These are phyloP conservation scores for Aspergillus ellipticus DNA, from an alignment of 495 filamentous ascomycete species.

Conservation along the genomic window DNA sequence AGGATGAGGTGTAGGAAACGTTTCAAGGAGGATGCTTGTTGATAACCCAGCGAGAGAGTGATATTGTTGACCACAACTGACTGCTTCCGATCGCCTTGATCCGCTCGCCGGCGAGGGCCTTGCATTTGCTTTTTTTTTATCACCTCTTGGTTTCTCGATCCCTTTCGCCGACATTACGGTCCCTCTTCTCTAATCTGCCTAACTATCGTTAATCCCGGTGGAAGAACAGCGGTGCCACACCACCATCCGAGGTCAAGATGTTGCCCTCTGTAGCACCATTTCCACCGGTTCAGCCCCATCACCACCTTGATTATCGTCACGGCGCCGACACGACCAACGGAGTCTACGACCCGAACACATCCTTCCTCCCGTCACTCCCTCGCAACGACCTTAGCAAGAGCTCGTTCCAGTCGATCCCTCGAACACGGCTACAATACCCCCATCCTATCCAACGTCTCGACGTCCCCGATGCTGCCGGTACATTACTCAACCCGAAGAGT, in stretches of 20 bases:
- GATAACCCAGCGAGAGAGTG: conserved; percentile 29
- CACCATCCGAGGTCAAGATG: conserved; percentile 29
- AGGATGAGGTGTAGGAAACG: conserved; percentile 53
- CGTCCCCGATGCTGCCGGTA: conserved; percentile 22
- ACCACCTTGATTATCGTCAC: conserved; percentile 36
- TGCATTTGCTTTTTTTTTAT: conserved; percentile 3
- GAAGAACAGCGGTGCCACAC: conserved; percentile 8
- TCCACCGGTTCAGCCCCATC: conserved; percentile 45
- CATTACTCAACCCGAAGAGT: conserved; percentile 22
- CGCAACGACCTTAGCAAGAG: conserved; percentile 26
- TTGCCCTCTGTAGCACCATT: conserved; percentile 45
- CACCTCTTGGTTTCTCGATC: neutral
- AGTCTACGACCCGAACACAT: conserved; percentile 31
- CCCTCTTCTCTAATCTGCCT: neutral
- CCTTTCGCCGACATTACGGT: neutral
- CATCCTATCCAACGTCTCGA: conserved; percentile 43
- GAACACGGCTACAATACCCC: conserved; percentile 39
- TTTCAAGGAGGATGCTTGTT: conserved; percentile 46
- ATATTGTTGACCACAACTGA: conserved; percentile 21
- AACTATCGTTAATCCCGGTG: neutral
- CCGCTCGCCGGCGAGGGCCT: neutral
- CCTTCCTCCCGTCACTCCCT: conserved; percentile 19
- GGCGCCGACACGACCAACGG: conserved; percentile 25
- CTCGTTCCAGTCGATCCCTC: conserved; percentile 26
- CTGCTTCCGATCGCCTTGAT: conserved; percentile 15